Conservation (phyloP, 2,329 filamentous ascomycete genomes). For the Pseudocercospora crystallina region DNA sequence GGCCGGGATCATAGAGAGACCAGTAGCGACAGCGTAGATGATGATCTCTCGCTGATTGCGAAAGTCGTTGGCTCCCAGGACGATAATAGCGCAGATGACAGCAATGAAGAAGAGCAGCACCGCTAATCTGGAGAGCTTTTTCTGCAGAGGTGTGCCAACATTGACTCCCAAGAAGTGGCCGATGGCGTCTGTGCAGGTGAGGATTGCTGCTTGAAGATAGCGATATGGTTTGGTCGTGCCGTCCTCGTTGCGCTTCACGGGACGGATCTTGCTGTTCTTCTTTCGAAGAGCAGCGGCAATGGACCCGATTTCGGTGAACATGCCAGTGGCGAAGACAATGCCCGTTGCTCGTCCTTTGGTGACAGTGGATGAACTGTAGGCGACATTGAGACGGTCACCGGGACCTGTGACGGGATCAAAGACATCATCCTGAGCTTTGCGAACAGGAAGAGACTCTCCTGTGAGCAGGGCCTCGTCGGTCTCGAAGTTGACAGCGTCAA, state of each 20-base stretch:
- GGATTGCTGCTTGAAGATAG: conserved; percentile 50
- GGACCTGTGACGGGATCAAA: conserved; percentile 57
- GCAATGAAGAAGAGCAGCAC: conserved; percentile 76
- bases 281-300: conserved; percentile 70
- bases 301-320: conserved; percentile 73
- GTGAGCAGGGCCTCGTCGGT: conserved; percentile 75
- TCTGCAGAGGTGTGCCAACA: conserved; percentile 79
- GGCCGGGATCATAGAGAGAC: conserved; percentile 62
- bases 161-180: conserved; percentile 67
- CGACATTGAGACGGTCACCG: conserved; percentile 69
- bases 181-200: conserved; percentile 58
- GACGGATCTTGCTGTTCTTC: conserved; percentile 49
- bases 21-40: conserved; percentile 64
- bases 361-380: conserved; percentile 70
- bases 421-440: conserved; percentile 60
- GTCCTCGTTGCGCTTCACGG: conserved; percentile 41
- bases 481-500: conserved; percentile 62
- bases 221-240: conserved; percentile 35
- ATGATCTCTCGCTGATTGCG: conserved; percentile 62
- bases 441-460: conserved; percentile 69
- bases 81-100: conserved; percentile 67
- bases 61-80: conserved; percentile 61
- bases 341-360: conserved; percentile 69
- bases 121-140: conserved; percentile 81
- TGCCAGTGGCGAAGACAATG: conserved; percentile 68